Base-by-base conservation (phyloP, 2,329 filamentous ascomycete genomes). In the Pseudogymnoascus sp. region DNA sequence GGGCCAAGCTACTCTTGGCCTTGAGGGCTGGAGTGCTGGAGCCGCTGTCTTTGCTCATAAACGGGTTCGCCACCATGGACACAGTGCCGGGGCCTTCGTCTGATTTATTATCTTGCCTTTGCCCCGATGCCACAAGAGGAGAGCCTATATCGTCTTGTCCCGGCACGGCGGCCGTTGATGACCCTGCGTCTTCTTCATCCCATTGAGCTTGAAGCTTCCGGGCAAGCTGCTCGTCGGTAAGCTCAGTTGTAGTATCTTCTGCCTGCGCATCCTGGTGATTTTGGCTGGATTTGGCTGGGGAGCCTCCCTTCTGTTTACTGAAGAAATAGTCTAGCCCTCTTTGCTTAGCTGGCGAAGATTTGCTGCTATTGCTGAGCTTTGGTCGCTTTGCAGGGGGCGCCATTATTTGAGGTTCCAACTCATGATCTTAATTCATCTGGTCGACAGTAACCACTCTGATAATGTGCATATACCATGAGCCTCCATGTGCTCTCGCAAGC, bases 321-420 rank as follows among this genome's bases (percentile, higher is more conserved):
- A 96, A 97, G 80, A 96, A 97, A 74, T 89, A 96, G 72, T 95
- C 90, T 36, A 96, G 79, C 39, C 86, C 87, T 66, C 84, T 85
- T 26, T 81, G 60, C 12, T 76, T 63, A 11, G 73, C 65, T 6
- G 74, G 67, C 26, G 81, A 79, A 14, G 81, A 73, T 63, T 86
- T 83, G 57, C 76, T 73, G 66, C 84, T 83, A 71, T 86, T 86
- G 72, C 89, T 90, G 54, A 84, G 75, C 79, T 93, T 96, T 64
- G 91, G 84, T 74, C 90, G 89, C 78, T 96, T 96, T 3, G 86
- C 82, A 7, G 92, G 91, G 71, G 88, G 92, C 31, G 85, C 78
- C 87, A 89, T 89, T 51, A 62, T 64, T 36, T 26, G 26, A 16
- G 39, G 29, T 36, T n/a, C 6, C 29, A 34, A 36, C 51, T 34